Base-by-base conservation (phyloP, 2,329 filamentous ascomycete genomes). In the Stachybotrys chlorohalonatus region DNA sequence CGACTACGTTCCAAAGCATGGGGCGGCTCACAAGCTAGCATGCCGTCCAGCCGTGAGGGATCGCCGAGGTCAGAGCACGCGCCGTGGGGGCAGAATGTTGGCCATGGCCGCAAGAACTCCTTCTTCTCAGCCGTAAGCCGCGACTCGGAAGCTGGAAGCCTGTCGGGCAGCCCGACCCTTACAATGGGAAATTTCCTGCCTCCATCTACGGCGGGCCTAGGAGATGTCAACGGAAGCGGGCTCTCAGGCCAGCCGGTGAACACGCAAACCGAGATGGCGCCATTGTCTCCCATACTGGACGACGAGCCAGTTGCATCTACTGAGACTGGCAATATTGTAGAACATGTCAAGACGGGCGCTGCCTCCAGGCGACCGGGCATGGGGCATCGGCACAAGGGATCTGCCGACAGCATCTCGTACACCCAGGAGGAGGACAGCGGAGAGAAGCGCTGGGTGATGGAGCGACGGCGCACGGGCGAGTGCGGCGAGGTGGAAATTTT, bases 1-100 rank as follows among this genome's bases (percentile, higher is more conserved):
- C 86, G 84, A 57, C 70, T 95, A 47, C 82, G 91, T 4, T 85
- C 82, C 11, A 85, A 82, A 52, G 86, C 90, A 0, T 96, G 89
- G 82, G 90, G 90, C 30, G 87, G 88, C 5, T 94, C 89, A 55
- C 87, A 90, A 63, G 84, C 80, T 1, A 93, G 89, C 62, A 71
- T 91, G 6, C 76, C 77, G 59, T 82, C 79, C 3, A 76, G 77
- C 45, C 69, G 72, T 6, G 78, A 79, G 51, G 77, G 77, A 3
- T 80, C 78, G 16, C 78, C 78, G 1, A 68, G 71, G 31, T 76
- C 76, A 5, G 75, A 78, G 47, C 71, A 65, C 16, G 78, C 74
- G 15, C 78, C 79, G 11, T 68, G 69, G 67, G 60, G 52, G 6
- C 47, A 59, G 63, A 24, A 64, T 59, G n/a, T 24, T 15, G 54